A percentile compares a stretch with the other conserved stretches of the same genome.
phyloP scores from a whole-genome alignment of 176 grass and related monocot genomes.

The Oryza meyeriana region DNA sequence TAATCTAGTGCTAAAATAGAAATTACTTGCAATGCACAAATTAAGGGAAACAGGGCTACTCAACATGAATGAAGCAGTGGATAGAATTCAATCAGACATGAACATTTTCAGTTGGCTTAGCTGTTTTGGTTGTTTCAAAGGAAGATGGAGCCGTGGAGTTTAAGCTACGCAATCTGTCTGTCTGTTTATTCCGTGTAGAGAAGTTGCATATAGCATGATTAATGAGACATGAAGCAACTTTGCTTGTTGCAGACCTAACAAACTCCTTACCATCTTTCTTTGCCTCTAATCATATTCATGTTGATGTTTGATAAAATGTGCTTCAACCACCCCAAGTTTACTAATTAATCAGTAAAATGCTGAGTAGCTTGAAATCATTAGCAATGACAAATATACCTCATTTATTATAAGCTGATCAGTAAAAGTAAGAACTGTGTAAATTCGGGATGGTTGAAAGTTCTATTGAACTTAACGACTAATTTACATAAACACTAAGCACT shows the following conservation, averaged over 20 bases:
- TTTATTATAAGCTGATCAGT: not conserved
- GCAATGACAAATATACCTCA: conserved; percentile 6
- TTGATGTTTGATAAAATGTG: conserved; percentile 48
- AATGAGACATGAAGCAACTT: conserved; percentile 60
- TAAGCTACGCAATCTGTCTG: conserved; percentile 39
- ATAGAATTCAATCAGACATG: conserved; percentile 26
- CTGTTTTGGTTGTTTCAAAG: conserved; percentile 44
- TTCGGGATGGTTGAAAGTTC: not conserved
- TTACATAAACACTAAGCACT: conserved; percentile 15
- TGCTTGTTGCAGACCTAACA: conserved; percentile 63
- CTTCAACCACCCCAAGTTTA: conserved; percentile 33
- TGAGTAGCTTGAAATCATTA: conserved; percentile 24
- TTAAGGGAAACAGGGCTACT: conserved; percentile 25
- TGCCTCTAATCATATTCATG: conserved; percentile 34
- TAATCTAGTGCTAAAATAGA: conserved; percentile 25
- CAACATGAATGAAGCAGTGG: conserved; percentile 26
- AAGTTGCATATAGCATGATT: conserved; percentile 47
- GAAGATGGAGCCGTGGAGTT: conserved; percentile 41
- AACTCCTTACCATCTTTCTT: conserved; percentile 52
- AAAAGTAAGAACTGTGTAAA: conserved; percentile 16
- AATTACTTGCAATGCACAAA: conserved; percentile 25
- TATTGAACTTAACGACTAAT: not conserved
- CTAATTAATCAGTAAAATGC: conserved; percentile 34
- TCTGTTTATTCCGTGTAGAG: conserved; percentile 46
- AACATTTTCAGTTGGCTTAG: conserved; percentile 37